Conservation (phyloP, 164 flowering plant genomes). For the Aristolochia fimbriata region DNA sequence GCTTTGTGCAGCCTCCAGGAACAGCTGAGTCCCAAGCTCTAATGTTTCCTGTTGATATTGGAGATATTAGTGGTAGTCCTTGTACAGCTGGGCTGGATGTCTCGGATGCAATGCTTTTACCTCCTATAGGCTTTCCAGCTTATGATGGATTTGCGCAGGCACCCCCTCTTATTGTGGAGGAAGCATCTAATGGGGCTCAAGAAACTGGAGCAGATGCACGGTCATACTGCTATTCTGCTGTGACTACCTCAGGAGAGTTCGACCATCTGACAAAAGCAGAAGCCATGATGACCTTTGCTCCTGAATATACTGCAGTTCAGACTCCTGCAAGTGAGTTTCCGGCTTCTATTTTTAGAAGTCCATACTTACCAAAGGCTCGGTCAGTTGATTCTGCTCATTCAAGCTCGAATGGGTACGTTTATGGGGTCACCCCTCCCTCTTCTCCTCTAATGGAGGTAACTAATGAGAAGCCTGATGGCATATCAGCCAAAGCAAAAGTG, state of each 20-base stretch:
- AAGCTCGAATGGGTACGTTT: constrained; percentile 44
- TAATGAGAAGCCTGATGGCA: constrained; percentile 34
- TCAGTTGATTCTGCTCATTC: constrained; percentile 57
- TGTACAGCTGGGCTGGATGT: constrained; percentile 57
- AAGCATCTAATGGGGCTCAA: constrained; percentile 38
- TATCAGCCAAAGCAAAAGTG: constrained; percentile 24
- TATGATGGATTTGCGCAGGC: constrained; percentile 56
- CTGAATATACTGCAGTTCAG: constrained; percentile 91
- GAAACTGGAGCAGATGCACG: constrained; percentile 28
- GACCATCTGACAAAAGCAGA: constrained; percentile 78
- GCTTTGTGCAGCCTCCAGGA: constrained; percentile 82
- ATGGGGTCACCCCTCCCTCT: constrained; percentile 75
- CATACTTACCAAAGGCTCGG: constrained; percentile 61
- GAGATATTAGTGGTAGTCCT: constrained; percentile 68
- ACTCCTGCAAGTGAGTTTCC: constrained; percentile 49
- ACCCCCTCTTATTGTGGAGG: constrained; percentile 39
- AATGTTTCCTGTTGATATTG: constrained; percentile 53
- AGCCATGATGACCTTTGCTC: constrained; percentile 87
- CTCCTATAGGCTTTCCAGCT: constrained; percentile 39
- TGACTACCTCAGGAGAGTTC: constrained; percentile 46
- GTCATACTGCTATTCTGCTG: constrained; percentile 25
- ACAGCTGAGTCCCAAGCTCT: constrained; percentile 78
- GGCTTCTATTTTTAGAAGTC: constrained; percentile 55
- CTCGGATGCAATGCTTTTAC: constrained; percentile 67
- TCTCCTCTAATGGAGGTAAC: constrained; percentile 44